Evolutionary conservation across 805 yeast species (phyloP).

Genomic region (Priceomyces castillae): DNA sequence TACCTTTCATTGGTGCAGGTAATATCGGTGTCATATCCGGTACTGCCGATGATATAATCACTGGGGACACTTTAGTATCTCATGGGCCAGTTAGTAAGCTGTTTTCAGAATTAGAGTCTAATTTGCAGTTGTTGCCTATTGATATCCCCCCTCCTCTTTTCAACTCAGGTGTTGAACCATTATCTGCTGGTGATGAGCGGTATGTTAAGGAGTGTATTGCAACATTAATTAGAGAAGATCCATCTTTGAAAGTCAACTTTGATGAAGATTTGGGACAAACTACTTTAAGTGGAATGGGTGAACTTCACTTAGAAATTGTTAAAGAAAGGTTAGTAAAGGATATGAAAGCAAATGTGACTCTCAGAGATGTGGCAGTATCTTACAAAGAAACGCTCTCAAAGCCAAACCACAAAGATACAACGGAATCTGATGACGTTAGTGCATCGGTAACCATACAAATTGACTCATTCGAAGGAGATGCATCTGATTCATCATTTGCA

Average conservation of each 20-base stretch:
- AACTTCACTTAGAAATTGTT: slow-evolving; percentile 87
- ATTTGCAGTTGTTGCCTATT: slow-evolving; percentile 67
- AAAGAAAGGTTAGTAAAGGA: slow-evolving; percentile 75
- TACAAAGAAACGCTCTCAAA: slow-evolving; percentile 65
- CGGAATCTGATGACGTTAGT: slow-evolving; percentile 17
- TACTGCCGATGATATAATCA: slow-evolving; percentile 61
- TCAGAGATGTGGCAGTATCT: slow-evolving; percentile 85
- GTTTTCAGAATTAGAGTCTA: slow-evolving; percentile 43
- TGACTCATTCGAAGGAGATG: slow-evolving; percentile 38
- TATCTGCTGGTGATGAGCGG: slow-evolving; percentile 75
- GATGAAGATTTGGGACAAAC: slow-evolving; percentile 91
- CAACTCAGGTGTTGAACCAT: slow-evolving; percentile 79
- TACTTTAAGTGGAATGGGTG: slow-evolving; percentile 94
- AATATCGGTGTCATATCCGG: slow-evolving; percentile 91
- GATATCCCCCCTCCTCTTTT: slow-evolving; percentile 90
- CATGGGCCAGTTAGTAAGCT: slow-evolving; percentile 47
- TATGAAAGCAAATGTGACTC: slow-evolving; percentile 74
- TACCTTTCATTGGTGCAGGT: slow-evolving; percentile 62
- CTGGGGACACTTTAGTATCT: slow-evolving; percentile 87
- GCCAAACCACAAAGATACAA: slow-evolving; percentile 19
- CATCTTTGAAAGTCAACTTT: slow-evolving; percentile 66
- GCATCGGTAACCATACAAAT: slow-evolving; percentile 26
- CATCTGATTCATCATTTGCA: slow-evolving; percentile 27
- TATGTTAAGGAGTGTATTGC: slow-evolving; percentile 68
- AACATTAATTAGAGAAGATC: slow-evolving; percentile 80